Percentiles rank a stretch among this genome's conserved stretches.
These are phyloP conservation scores for Buddleja alternifolia DNA, from an alignment of 257 asterid genomes.

Conservation along the genomic window DNA sequence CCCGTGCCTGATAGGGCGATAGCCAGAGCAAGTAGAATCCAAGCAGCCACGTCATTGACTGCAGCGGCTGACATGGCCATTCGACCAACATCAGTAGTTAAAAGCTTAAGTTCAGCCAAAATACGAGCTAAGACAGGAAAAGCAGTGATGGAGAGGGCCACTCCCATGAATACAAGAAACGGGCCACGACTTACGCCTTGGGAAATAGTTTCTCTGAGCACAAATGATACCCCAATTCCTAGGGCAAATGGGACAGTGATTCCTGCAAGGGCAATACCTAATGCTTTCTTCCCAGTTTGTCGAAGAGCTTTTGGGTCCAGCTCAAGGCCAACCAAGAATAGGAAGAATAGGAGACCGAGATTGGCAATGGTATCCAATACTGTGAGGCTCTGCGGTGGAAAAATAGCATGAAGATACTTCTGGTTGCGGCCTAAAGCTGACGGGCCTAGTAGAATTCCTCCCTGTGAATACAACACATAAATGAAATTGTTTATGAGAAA, in stretches of 20 bases:
- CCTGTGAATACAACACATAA: slow-evolving; percentile 34
- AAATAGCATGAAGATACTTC: slow-evolving; percentile 49
- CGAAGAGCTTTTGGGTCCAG: slow-evolving; percentile 54
- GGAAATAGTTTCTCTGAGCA: slow-evolving; percentile 50
- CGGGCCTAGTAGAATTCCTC: slow-evolving; percentile 78
- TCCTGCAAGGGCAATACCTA: slow-evolving; percentile 69
- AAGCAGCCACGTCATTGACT: too few relatives aligned
- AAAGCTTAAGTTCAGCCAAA: too few relatives aligned
- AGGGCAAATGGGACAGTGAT: slow-evolving; percentile 59
- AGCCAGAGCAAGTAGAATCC: too few relatives aligned
- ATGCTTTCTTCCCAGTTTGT: slow-evolving; percentile 54
- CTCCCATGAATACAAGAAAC: slow-evolving; percentile 77
- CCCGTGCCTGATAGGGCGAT: slow-evolving; percentile 60
- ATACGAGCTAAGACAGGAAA: too few relatives aligned
- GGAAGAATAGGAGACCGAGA: too few relatives aligned
- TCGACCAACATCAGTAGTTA: too few relatives aligned
- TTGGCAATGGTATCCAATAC: slow-evolving; percentile 73
- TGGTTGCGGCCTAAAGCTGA: slow-evolving; percentile 71
- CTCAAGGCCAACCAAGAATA: slow-evolving; percentile 73
- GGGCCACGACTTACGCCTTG: slow-evolving; percentile 52
- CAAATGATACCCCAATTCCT: slow-evolving; percentile 70
- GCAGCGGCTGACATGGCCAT: too few relatives aligned
- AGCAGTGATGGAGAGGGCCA: slow-evolving; percentile 82
- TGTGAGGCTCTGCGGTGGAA: slow-evolving; percentile 62
- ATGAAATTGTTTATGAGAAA: slow-evolving; percentile 2